Percentiles rank a stretch among this genome's conserved stretches.
phyloP scores from a whole-genome alignment of 1,139 yeast genomes.

The Yamadazyma songkhlaensis region DNA sequence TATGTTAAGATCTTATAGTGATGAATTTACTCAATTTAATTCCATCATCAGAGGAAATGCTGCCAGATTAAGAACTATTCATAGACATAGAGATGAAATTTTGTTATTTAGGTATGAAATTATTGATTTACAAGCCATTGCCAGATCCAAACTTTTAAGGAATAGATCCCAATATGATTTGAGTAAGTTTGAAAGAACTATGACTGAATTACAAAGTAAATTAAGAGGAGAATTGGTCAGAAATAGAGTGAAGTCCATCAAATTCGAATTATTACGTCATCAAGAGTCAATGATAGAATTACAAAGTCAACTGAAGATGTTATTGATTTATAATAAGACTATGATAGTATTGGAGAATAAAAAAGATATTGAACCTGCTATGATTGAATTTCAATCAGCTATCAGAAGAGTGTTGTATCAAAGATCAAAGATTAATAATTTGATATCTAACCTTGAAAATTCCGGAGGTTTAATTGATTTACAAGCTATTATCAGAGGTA shows the following conservation, averaged over 20 bases:
- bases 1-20: conserved; percentile 53
- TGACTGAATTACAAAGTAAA: conserved; percentile 24
- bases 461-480: conserved; percentile 21
- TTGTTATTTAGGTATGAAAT: conserved; percentile 25
- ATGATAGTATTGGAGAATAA: conserved; percentile 23
- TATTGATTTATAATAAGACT: conserved; percentile 20
- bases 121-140: conserved; percentile 35
- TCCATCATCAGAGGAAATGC: conserved; percentile 43
- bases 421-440: conserved; percentile 17
- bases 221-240: conserved; percentile 27
- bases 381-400: conserved; percentile 33
- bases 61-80: conserved; percentile 33
- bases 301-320: conserved; percentile 31
- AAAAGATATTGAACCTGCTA: conserved; percentile 20
- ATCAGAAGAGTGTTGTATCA: conserved; percentile 27
- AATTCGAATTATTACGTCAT: conserved; percentile 10
- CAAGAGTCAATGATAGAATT: conserved; percentile 17
- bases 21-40: conserved; percentile 37
- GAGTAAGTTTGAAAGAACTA: conserved; percentile 7
- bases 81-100: conserved; percentile 38
- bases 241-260: conserved; percentile 7
- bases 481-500: conserved; percentile 37
- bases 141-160: conserved; percentile 26
- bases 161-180: conserved; percentile 13
- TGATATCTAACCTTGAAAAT: conserved; percentile 12